Percentiles rank a stretch among this genome's conserved stretches.
These are phyloP conservation scores for Penicillium janthinellum DNA, from an alignment of 2,329 filamentous ascomycete species.

Conservation along the genomic window DNA sequence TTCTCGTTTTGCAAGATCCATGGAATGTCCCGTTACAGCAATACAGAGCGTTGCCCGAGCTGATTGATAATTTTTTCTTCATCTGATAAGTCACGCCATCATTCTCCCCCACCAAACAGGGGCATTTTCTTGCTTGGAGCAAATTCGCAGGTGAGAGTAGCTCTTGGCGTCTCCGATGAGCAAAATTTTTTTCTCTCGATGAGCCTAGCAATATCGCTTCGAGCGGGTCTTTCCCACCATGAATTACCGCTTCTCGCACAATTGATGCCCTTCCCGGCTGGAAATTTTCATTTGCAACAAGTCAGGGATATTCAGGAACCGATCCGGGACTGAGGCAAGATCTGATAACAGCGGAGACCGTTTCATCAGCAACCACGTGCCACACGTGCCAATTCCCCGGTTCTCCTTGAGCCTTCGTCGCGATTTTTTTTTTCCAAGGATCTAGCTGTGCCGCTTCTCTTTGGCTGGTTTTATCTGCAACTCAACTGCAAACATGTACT, in stretches of 20 bases:
- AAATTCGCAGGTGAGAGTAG: no score
- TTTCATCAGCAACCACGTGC: conserved; percentile 1
- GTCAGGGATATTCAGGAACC: background rate
- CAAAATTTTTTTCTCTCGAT: background rate
- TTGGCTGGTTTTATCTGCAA: background rate
- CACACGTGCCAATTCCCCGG: background rate
- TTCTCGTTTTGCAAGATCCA: background rate
- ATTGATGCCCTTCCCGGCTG: background rate
- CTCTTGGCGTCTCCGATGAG: background rate
- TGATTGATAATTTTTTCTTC: conserved; percentile 1
- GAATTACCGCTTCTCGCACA: background rate
- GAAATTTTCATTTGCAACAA: background rate
- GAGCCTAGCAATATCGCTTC: background rate
- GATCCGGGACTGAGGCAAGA: background rate
- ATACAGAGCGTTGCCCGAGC: background rate
- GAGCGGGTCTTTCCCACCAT: background rate
- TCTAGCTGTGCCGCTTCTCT: background rate
- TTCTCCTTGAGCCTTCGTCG: background rate
- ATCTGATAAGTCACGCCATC: conserved; percentile 1
- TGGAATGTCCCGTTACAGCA: background rate
- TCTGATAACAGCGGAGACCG: background rate
- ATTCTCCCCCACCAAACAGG: background rate
- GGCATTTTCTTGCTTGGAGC: background rate
- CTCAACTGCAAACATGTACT: conserved; percentile 30
- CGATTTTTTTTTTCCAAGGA: background rate